phyloP scores from a whole-genome alignment of 371 early-diverging fungal genomes.

The Blastocladiella emersonii region DNA sequence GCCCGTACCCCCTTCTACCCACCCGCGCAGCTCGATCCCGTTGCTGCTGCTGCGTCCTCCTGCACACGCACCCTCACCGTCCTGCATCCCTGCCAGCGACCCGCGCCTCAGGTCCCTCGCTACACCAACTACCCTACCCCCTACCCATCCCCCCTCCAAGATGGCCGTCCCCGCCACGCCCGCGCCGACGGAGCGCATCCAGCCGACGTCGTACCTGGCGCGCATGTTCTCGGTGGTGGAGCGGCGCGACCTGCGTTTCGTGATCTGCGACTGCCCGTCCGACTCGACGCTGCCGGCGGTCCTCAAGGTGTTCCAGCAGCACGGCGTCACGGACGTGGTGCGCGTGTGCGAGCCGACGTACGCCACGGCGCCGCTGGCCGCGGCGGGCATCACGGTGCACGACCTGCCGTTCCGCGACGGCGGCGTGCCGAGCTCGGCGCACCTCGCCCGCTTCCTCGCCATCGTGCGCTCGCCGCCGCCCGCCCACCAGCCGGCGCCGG shows the following conservation, averaged over 20 bases:
- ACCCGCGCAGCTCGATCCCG: too few species aligned
- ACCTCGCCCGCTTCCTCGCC: neutral
- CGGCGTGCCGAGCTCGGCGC: neutral
- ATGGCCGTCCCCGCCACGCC: too few species aligned
- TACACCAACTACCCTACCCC: too few species aligned
- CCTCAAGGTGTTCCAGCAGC: slow-evolving; percentile 25
- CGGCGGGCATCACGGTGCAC: neutral
- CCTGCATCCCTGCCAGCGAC: too few species aligned
- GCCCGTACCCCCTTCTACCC: too few species aligned
- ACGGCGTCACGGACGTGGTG: slow-evolving; percentile 67
- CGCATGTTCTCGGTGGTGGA: neutral
- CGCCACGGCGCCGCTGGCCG: neutral
- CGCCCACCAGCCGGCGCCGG: neutral
- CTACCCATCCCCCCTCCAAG: too few species aligned
- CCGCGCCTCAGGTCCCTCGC: too few species aligned
- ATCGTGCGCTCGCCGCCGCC: neutral
- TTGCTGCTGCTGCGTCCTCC: too few species aligned
- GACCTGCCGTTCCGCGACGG: neutral
- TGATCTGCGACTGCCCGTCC: slow-evolving; percentile 4
- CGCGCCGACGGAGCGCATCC: neutral
- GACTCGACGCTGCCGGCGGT: neutral
- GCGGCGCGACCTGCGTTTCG: neutral
- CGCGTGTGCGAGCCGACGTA: slow-evolving; percentile 78
- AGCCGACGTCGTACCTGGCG: neutral
- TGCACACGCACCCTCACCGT: too few species aligned